phyloP scores from a whole-genome alignment of 75 land plant species.

The Ceratopteris richardii region DNA sequence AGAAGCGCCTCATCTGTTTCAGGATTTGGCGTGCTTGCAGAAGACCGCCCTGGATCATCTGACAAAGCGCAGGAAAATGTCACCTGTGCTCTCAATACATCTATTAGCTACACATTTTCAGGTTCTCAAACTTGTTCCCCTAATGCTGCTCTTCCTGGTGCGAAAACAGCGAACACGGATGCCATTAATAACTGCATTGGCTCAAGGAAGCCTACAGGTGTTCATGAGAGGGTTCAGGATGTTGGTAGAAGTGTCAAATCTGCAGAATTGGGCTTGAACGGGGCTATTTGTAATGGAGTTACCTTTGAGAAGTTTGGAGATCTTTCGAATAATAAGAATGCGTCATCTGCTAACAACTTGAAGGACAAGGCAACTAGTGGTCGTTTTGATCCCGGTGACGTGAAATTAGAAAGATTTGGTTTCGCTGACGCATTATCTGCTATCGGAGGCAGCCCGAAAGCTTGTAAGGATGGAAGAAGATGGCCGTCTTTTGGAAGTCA shows the following conservation, averaged over 20 bases:
- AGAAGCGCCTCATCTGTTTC: not conserved
- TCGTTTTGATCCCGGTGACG: no score
- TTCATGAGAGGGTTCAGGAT: not conserved
- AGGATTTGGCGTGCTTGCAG: not conserved
- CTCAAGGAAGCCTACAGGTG: not conserved
- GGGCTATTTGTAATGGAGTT: not conserved
- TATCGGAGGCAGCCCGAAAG: not conserved
- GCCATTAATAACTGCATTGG: not conserved
- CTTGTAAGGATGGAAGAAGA: not conserved
- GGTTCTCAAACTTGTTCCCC: not conserved
- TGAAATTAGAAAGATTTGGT: no score
- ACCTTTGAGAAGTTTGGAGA: not conserved
- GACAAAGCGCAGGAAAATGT: not conserved
- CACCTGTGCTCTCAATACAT: not conserved
- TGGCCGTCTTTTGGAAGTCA: slow-evolving; percentile 2
- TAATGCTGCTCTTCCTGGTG: not conserved
- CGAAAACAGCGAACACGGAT: not conserved
- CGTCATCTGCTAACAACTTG: not conserved
- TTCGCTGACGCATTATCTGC: not conserved
- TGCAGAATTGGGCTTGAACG: slow-evolving; percentile 1
- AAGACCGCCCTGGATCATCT: not conserved
- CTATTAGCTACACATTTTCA: not conserved
- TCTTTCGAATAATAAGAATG: not conserved
- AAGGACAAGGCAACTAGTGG: no score
- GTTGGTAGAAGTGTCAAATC: not conserved